These are phyloP conservation scores for Hordeum marinum DNA, from an alignment of 176 grass and related monocot species.

Conservation along the genomic window DNA sequence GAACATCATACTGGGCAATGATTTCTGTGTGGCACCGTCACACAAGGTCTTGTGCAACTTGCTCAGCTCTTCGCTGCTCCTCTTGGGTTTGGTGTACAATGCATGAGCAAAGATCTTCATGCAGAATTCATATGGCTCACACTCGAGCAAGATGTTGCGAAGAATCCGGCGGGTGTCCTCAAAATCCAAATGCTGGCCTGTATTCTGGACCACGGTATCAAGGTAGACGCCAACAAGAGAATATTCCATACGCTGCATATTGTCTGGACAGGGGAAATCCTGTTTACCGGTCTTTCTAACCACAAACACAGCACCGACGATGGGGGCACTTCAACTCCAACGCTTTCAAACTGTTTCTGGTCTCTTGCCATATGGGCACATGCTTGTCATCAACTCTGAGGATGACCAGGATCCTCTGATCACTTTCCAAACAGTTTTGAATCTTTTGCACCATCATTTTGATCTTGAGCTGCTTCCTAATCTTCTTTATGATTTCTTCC, in stretches of 20 bases:
- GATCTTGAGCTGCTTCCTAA: neutral
- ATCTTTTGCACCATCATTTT: neutral
- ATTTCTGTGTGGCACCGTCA: rapidly evolving
- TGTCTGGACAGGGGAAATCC: no score
- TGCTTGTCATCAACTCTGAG: neutral
- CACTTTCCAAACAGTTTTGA: rapidly evolving
- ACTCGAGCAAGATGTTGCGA: neutral
- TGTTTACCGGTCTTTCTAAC: no score
- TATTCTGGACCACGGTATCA: rapidly evolving
- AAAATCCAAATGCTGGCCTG: neutral
- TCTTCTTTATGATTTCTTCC: neutral
- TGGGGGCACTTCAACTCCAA: neutral
- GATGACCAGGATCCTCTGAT: neutral
- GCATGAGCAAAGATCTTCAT: neutral
- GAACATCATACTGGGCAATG: neutral
- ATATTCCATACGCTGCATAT: neutral
- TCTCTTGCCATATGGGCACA: neutral
- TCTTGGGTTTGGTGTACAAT: neutral
- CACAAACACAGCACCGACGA: neutral
- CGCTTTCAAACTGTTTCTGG: neutral
- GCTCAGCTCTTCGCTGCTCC: neutral
- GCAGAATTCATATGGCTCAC: neutral
- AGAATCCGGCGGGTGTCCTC: rapidly evolving
- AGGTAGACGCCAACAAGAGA: neutral
- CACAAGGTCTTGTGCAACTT: neutral